phyloP scores from a whole-genome alignment of 1,284 basidiomycete genomes.

The Pyrrhoderma noxium region DNA sequence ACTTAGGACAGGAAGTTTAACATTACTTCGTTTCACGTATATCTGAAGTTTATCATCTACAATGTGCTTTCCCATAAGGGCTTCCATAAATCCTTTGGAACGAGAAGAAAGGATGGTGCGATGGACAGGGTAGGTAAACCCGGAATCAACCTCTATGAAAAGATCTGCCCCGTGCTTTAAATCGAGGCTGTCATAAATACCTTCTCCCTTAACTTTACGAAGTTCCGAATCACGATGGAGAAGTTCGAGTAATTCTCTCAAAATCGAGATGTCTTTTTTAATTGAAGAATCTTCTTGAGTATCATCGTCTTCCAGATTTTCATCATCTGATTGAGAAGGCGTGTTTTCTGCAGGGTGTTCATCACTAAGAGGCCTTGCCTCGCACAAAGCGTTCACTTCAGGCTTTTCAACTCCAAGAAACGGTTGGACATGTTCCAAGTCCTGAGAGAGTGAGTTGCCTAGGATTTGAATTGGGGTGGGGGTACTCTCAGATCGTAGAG shows the following conservation, averaged over 20 bases:
- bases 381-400: neutral
- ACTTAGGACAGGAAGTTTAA: constrained; percentile 27
- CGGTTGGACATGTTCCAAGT: constrained; percentile 62
- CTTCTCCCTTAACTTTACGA: constrained; percentile 23
- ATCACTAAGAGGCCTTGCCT: neutral
- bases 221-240: constrained; percentile 25
- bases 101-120: constrained; percentile 58
- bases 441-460: constrained; percentile 60
- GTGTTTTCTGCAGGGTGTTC: neutral
- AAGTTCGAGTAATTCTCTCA: constrained; percentile 36
- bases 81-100: constrained; percentile 39
- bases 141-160: constrained; percentile 34
- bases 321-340: neutral
- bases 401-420: constrained; percentile 23
- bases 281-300: constrained; percentile 39
- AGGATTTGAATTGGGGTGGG: constrained; percentile 51
- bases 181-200: constrained; percentile 19
- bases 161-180: constrained; percentile 55
- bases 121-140: constrained; percentile 56
- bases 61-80: constrained; percentile 33
- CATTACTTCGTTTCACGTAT: neutral
- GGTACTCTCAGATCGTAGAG: constrained; percentile 69
- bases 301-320: constrained; percentile 25
- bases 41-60: neutral
- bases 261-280: constrained; percentile 41